These are phyloP conservation scores for Pyricularia pennisetigena DNA, from an alignment of 2,329 filamentous ascomycete genomes.

Conservation along the genomic window DNA sequence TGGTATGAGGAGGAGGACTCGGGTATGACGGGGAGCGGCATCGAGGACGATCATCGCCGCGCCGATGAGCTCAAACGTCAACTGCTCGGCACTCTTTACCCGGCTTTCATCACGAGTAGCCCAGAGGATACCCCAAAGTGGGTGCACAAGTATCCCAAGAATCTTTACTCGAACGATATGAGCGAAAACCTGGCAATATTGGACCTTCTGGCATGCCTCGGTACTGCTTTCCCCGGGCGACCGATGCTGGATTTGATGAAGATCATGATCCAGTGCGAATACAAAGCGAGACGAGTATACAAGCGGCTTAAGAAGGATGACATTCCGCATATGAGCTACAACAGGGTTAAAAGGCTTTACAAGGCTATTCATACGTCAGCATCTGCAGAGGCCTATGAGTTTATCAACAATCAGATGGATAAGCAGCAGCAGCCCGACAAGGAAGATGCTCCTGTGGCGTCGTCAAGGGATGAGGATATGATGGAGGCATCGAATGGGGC, in stretches of 20 bases:
- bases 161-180: not conserved
- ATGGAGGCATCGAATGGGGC: not conserved
- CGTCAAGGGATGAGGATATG: not conserved
- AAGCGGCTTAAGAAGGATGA: slow-evolving; percentile 22
- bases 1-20: not conserved
- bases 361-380: slow-evolving; percentile 9
- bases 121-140: not conserved
- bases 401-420: slow-evolving; percentile 23
- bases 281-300: slow-evolving; percentile 28
- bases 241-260: not conserved
- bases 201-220: slow-evolving; percentile 9
- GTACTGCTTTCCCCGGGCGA: slow-evolving; percentile 22
- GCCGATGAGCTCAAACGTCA: not conserved
- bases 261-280: slow-evolving; percentile 5
- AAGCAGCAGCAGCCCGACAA: slow-evolving; percentile 27
- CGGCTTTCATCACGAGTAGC: not conserved
- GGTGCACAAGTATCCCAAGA: not conserved
- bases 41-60: slow-evolving; percentile 2
- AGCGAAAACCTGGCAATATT: slow-evolving; percentile 4
- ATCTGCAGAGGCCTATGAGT: slow-evolving; percentile 13
- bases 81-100: not conserved
- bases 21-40: not conserved
- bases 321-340: slow-evolving; percentile 17
- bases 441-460: not conserved
- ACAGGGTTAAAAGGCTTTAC: not conserved